phyloP scores from a whole-genome alignment of 495 filamentous ascomycete genomes.

The Neurospora sp. region DNA sequence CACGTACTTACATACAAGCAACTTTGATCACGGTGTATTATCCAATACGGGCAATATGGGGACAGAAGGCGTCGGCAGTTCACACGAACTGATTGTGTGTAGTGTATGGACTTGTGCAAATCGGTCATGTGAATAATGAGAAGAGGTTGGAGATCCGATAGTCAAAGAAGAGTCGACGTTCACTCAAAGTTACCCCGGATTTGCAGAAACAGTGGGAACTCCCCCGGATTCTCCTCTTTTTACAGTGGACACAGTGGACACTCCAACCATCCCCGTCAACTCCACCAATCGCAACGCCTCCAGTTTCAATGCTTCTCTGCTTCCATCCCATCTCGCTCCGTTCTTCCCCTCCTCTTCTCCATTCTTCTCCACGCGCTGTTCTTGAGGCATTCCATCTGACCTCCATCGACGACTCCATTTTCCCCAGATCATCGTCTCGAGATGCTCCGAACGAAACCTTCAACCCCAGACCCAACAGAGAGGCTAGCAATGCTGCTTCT shows the following conservation, averaged over 20 bases:
- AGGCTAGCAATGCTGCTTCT: neutral
- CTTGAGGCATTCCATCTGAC: neutral
- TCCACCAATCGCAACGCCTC: neutral
- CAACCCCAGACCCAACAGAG: neutral
- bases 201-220: neutral
- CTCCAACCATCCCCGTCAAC: neutral
- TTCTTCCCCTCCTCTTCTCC: neutral
- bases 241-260: neutral
- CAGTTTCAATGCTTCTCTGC: neutral
- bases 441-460: neutral
- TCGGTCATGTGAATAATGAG: neutral
- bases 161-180: neutral
- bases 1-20: neutral
- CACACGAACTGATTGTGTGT: neutral
- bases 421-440: neutral
- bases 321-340: neutral
- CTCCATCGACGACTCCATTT: neutral
- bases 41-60: neutral
- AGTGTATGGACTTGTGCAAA: neutral
- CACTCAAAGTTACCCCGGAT: neutral
- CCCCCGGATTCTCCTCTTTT: neutral
- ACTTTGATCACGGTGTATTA: neutral
- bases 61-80: neutral
- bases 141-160: neutral
- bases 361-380: neutral